Evolutionary conservation across 2,329 filamentous ascomycete species (phyloP).

Genomic region (Exophiala phaeomuriformis): DNA sequence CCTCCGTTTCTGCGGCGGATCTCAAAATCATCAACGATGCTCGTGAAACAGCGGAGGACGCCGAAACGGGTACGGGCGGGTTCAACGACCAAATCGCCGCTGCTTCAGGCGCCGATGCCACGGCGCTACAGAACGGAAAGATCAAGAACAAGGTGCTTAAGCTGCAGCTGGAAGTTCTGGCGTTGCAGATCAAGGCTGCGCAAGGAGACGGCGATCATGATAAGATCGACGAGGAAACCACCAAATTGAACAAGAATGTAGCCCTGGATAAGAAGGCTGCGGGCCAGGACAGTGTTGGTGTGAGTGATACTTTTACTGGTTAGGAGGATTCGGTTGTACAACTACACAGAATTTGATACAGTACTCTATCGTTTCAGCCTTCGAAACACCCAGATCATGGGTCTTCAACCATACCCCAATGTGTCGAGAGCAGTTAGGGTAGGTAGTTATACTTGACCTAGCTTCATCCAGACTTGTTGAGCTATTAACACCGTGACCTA

Average conservation of each 20-base stretch:
- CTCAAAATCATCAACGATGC: slow-evolving; percentile 47
- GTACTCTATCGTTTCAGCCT: too few species aligned
- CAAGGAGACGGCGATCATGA: slow-evolving; percentile 40
- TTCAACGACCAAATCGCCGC: slow-evolving; percentile 50
- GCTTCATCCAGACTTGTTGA: too few species aligned
- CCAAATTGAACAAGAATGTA: slow-evolving; percentile 50
- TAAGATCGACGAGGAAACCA: slow-evolving; percentile 43
- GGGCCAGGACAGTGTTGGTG: slow-evolving; percentile 30
- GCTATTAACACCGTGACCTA: too few species aligned
- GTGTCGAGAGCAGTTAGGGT: too few species aligned
- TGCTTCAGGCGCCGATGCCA: slow-evolving; percentile 35
- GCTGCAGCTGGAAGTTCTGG: slow-evolving; percentile 47
- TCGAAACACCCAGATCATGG: too few species aligned
- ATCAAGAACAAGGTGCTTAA: slow-evolving; percentile 57
- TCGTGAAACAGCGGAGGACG: slow-evolving; percentile 45
- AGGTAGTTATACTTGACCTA: too few species aligned
- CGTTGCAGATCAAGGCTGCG: slow-evolving; percentile 47
- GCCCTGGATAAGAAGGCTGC: slow-evolving; percentile 32
- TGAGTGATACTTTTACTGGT: slow-evolving; percentile 13
- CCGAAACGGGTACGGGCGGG: slow-evolving; percentile 40
- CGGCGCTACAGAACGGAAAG: slow-evolving; percentile 49
- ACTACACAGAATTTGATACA: not conserved
- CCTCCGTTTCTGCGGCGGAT: slow-evolving; percentile 43
- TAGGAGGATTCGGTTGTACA: not conserved
- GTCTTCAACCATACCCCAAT: too few species aligned